Base-by-base conservation (phyloP, 768 basidiomycete species). In the Lactarius trivialis region DNA sequence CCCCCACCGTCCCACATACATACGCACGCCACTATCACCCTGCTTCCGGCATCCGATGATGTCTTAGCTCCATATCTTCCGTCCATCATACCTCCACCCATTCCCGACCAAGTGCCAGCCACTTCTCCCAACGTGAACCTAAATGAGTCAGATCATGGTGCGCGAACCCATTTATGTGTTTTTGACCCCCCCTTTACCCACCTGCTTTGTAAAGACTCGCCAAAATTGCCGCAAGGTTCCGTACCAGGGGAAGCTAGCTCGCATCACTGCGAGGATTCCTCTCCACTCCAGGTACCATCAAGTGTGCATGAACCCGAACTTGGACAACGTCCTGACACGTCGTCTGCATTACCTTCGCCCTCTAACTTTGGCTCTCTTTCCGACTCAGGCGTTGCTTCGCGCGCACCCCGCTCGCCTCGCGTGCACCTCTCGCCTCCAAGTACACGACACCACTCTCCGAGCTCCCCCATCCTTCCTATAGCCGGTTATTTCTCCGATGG, bases 401-500 rank as follows among this genome's bases (percentile, higher is more conserved):
- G 51, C 14, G 3, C 30, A 33, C 19, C n/a, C 4, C 61, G 54
- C 32, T 33, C 55, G 14, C 53, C 33, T 33, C 41, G 12, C 49
- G 17, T 30, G 15, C 60, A 41, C 17, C 26, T 55, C 24, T 65
- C 60, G 4, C 57, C 58, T 19, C 28, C 56, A 8, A 30, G 49
- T 19, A 26, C 41, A n/a, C 66, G 43, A 21, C 60, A 61, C 12
- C 49, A 54, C 17, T 61, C 66, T 21, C 39, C 65, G 4, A 61
- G 56, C 28, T 67, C 66, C 26, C 66, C 66, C 24, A 56, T 36
- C 17, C 48, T 56, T 24, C 43, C 50, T 9, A 12, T 45, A 7
- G 30, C 57, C 17, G 67, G 61, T n/a, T 63, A 55, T 55, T 30
- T 58, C 28, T 67, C 67, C 24, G 67, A 67, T 17, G 59, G 65